Base-by-base conservation (phyloP, 805 yeast genomes). In the Metschnikowia kofuensis region DNA sequence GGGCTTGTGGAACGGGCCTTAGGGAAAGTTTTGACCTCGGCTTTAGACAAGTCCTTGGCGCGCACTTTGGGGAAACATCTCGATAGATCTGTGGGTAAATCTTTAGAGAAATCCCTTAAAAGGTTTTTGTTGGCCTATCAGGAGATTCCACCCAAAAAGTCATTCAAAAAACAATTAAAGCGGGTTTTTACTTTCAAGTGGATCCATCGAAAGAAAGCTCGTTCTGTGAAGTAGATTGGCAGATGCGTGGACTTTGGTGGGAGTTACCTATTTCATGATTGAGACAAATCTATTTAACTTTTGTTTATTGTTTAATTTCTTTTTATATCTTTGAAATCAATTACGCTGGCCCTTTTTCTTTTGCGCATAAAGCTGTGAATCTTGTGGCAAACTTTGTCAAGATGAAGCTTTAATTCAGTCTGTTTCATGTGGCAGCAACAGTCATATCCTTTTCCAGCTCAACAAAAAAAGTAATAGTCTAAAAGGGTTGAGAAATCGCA, bases 1-100 rank as follows among this genome's bases (percentile, higher is more conserved):
- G 44, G 40, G 31, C 44, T 45, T 15, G 40, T 45, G n/a, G 48
- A 45, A 28, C 44, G 30, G 28, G 44, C 48, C 7, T 34, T 45
- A 26, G 48, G 44, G 26, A 45, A 36, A 16, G 48, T 45, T 27
- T 40, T 45, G 32, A 40, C 21, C 4, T 15, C 44, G 8, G 48
- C 48, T 5, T 35, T 45, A 31, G 48, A 45, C 12, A 45, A 45
- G 9, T 30, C 48, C 8, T 35, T 45, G 37, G 35, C 36, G 4
- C 35, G 16, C 9, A 40, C 35, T 11, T 36, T 45, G 40, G 37
- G 28, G 7, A 15, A 16, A 13, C 44, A 43, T 11, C 40, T 44
- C 29, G 47, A 44, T 16, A 31, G 28, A 26, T 13, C 47, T 5
- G 35, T 45, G 32, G 30, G n/a, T 6, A 40, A 10, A 28, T 21